Evolutionary conservation across 148 eudicot genomes (phyloP), one percentile per base, ranked within the genome.

Genomic region (Rhododendron molle): DNA sequence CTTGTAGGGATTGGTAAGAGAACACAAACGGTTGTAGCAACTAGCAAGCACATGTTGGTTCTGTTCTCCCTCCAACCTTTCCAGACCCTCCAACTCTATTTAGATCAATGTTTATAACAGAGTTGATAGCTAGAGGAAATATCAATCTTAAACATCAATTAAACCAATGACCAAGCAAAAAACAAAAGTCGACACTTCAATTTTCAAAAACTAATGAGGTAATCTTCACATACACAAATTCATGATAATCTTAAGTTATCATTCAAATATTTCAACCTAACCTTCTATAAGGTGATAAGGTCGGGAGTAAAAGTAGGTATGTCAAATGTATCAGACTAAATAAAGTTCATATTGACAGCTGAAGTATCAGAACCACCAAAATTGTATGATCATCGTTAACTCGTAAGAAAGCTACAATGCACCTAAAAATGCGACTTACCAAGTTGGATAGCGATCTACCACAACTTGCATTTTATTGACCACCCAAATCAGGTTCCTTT

Each of bases 361-460:
- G 21, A 43, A 8, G 32, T 30, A 69, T 71, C 7, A 69, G 30
- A 76, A 40, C 65, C 74, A 12, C 6, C 34, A 32, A 83, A 32
- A 72, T 32, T 46, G 49, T 38, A 11, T 9, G 36, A 38, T 30
- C 32, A 67, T 38, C 12, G 20, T 69, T 49, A 73, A 34, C 47
- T 83, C 12, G n/a, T 32, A 73, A 69, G 78, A 30, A 44, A 4
- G 47, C 36, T 7, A 32, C 18, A 20, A 73, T 8, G 62, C 44
- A 83, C 26, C 49, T 20, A n/a, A 73, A 46, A 28, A 44, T 76
- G 71, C 14, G 28, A 85, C 94, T 89, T 89, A 95, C 99, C 99
- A 97, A 71, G 96, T 94, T 54, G 99, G 99, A 89, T 97, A 97
- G 15, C 94, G 95, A 84, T 97, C 96, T 50, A 97, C 94, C 76